Evolutionary conservation across 2,329 filamentous ascomycete species (phyloP).

Genomic region (Aspergillus sp.): DNA sequence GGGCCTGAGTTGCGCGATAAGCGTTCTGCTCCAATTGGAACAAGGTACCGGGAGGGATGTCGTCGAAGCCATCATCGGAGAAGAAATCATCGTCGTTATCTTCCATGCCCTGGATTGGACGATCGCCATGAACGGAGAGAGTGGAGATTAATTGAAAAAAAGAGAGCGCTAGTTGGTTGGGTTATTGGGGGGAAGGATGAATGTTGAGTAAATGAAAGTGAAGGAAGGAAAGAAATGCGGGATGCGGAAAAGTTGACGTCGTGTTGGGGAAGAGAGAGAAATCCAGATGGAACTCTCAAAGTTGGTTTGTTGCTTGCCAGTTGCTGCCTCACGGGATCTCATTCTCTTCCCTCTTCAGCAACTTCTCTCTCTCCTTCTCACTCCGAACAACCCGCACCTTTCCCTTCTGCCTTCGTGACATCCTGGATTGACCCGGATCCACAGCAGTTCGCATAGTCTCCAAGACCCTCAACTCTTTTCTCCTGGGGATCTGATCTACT

Average conservation of each 20-base stretch:
- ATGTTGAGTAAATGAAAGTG: not conserved
- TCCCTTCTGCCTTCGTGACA: slow-evolving; percentile 7
- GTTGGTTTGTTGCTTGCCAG: not conserved
- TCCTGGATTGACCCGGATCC: not conserved
- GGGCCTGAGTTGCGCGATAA: slow-evolving; percentile 45
- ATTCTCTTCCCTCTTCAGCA: slow-evolving; percentile 7
- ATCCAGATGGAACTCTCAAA: slow-evolving; percentile 7
- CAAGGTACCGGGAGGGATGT: slow-evolving; percentile 45
- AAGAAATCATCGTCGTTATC: slow-evolving; percentile 51
- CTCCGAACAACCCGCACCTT: slow-evolving; percentile 11
- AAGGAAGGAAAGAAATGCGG: not conserved
- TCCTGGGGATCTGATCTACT: not conserved
- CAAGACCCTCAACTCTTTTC: not conserved
- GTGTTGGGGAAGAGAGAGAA: not conserved
- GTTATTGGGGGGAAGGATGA: not conserved
- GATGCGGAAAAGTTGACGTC: slow-evolving; percentile 14
- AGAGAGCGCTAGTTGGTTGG: not conserved
- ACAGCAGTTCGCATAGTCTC: not conserved
- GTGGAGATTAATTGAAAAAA: not conserved
- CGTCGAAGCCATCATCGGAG: slow-evolving; percentile 50
- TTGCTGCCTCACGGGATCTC: slow-evolving; percentile 16
- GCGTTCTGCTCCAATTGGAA: slow-evolving; percentile 50
- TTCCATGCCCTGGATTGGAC: slow-evolving; percentile 45
- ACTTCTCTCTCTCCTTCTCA: not conserved
- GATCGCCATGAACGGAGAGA: slow-evolving; percentile 36